phyloP scores from a whole-genome alignment of 176 grass and related monocot genomes.

The Phyllostachys edulis region DNA sequence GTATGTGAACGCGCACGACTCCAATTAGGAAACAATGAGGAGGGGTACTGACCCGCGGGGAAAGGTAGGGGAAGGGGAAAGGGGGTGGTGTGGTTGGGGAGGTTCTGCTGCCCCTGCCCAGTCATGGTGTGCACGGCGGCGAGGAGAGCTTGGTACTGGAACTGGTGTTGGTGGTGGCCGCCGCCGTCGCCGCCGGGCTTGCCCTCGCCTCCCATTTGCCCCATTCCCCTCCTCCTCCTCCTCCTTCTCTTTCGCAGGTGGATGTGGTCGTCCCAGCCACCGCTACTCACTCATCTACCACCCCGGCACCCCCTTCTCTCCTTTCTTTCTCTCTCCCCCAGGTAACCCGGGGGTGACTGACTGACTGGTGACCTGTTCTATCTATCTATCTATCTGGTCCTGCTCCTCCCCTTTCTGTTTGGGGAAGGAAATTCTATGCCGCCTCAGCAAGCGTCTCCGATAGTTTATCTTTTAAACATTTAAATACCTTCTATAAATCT shows the following conservation, averaged over 20 bases:
- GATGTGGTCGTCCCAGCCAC: neutral
- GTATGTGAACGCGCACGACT: neutral
- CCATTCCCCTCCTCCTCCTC: neutral
- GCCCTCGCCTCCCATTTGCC: constrained; percentile 30
- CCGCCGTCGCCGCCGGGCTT: neutral
- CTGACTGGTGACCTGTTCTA: no score
- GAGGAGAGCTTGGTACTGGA: constrained; percentile 53
- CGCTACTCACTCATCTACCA: neutral
- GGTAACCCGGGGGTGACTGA: no score
- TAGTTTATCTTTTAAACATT: no score
- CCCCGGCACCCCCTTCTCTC: neutral
- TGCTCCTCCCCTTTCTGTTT: no score
- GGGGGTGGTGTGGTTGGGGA: constrained; percentile 26
- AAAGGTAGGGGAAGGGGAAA: constrained; percentile 25
- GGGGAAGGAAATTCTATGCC: no score
- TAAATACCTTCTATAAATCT: no score
- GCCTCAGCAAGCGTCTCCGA: no score
- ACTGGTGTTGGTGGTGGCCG: constrained; percentile 15
- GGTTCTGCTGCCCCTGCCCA: constrained; percentile 15
- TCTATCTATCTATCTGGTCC: no score
- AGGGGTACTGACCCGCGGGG: constrained; percentile 35
- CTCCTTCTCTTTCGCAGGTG: neutral
- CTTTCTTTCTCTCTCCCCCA: no score
- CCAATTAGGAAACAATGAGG: neutral
- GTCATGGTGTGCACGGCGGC: constrained; percentile 38